Conservation (phyloP, 352 stramenopile species). For the Pythium apleroticum region DNA sequence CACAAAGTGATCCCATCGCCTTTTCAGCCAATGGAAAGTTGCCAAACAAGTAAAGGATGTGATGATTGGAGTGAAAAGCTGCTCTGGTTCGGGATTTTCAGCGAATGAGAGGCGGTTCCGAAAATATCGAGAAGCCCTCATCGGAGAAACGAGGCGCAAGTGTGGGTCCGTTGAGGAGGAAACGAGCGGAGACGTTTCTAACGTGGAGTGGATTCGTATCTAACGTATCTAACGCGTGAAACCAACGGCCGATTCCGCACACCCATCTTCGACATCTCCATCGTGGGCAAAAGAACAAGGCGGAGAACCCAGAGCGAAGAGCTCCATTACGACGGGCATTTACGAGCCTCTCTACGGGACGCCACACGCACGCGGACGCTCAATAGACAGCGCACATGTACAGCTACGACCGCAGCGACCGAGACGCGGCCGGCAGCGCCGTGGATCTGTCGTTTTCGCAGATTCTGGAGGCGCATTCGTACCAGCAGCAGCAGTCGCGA, state of each 20-base stretch:
- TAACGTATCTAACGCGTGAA: constrained; percentile 23
- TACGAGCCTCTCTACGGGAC: not conserved
- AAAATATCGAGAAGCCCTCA: constrained; percentile 12
- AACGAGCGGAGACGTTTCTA: not conserved
- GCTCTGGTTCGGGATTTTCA: constrained; percentile 8
- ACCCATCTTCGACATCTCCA: not conserved
- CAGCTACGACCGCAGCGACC: constrained; percentile 33
- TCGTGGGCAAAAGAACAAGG: constrained; percentile 4
- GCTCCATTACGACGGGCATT: not conserved
- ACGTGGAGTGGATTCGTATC: not conserved
- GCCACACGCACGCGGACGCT: not conserved
- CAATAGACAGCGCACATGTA: constrained; percentile 33
- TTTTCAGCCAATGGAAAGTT: constrained; percentile 6
- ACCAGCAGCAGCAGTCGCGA: constrained; percentile 45
- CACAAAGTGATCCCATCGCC: constrained; percentile 17
- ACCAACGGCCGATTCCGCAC: not conserved
- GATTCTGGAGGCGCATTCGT: constrained; percentile 69
- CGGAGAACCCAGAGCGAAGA: not conserved
- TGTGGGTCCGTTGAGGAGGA: not conserved
- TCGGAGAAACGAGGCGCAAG: not conserved
- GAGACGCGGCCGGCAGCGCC: constrained; percentile 29
- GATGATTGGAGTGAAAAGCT: constrained; percentile 17
- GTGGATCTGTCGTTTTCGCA: constrained; percentile 83
- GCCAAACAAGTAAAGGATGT: not conserved
- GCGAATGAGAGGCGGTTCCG: constrained; percentile 20